A percentile compares a stretch with the other conserved stretches of the same genome.
These are phyloP conservation scores for Pleurostoma richardsiae DNA, from an alignment of 2,329 filamentous ascomycete species.

Conservation along the genomic window DNA sequence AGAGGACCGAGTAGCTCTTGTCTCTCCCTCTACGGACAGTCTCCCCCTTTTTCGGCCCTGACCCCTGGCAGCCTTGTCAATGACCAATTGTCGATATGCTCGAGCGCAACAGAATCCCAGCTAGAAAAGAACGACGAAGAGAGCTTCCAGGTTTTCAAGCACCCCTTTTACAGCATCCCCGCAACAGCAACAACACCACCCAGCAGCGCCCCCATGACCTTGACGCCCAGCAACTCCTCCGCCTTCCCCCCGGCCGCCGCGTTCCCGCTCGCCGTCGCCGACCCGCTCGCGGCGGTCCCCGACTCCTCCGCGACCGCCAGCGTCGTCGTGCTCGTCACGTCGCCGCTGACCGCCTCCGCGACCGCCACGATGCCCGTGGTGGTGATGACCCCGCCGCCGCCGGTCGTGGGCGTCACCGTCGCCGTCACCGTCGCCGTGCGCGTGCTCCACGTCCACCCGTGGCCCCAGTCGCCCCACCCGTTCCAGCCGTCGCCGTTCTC, in stretches of 20 bases:
- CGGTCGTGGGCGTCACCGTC: slow-evolving; percentile 24
- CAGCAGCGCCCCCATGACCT: slow-evolving; percentile 18
- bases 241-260: slow-evolving; percentile 3
- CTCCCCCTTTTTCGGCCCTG: too few species aligned
- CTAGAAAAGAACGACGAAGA: too few species aligned
- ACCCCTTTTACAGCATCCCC: slow-evolving; percentile 16
- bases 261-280: slow-evolving; percentile 3
- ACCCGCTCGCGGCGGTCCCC: slow-evolving; percentile 3
- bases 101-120: too few species aligned
- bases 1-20: too few species aligned
- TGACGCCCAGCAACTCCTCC: slow-evolving; percentile 7
- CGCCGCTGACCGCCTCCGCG: slow-evolving; percentile 22
- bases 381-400: slow-evolving; percentile 13
- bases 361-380: slow-evolving; percentile 19
- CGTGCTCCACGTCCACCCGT: slow-evolving; percentile 32
- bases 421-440: slow-evolving; percentile 23
- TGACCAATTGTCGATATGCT: too few species aligned
- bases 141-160: not conserved
- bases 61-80: too few species aligned
- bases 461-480: slow-evolving; percentile 33
- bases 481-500: slow-evolving; percentile 25
- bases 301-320: slow-evolving; percentile 9
- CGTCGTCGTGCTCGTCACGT: slow-evolving; percentile 21
- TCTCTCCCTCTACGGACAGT: too few species aligned
- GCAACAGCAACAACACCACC: slow-evolving; percentile 20